A percentile compares a stretch with the other conserved stretches of the same genome.
These are phyloP conservation scores for Blastomyces parvus DNA, from an alignment of 2,329 filamentous ascomycete genomes.

Conservation along the genomic window DNA sequence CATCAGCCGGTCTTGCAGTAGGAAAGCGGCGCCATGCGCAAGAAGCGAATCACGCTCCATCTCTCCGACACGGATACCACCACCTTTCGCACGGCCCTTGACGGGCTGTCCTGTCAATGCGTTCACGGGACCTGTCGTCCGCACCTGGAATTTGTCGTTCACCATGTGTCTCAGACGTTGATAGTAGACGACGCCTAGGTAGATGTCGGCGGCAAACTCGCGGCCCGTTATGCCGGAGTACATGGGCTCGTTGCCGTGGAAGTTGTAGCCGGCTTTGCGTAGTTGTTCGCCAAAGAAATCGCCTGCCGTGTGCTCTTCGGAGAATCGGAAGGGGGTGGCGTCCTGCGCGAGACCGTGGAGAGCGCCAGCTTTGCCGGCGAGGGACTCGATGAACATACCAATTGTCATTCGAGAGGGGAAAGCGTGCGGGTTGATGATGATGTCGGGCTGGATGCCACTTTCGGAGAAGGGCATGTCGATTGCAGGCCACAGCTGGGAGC, in stretches of 20 bases:
- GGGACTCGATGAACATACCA: conserved; percentile 96
- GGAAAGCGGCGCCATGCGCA: conserved; percentile 87
- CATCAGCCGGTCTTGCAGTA: conserved; percentile 88
- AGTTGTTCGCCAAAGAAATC: conserved; percentile 97
- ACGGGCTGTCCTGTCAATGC: conserved; percentile 89
- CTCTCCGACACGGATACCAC: conserved; percentile 97
- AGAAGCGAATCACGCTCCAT: conserved; percentile 97
- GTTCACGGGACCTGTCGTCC: conserved; percentile 88
- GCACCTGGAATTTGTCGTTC: conserved; percentile 98
- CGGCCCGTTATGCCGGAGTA: conserved; percentile 95
- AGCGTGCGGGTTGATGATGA: conserved; percentile 98
- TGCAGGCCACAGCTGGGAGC: conserved; percentile 88
- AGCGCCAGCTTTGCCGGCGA: conserved; percentile 89
- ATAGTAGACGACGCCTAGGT: conserved; percentile 95
- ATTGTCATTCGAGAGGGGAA: conserved; percentile 99
- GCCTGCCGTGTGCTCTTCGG: conserved; percentile 80
- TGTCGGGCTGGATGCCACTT: conserved; percentile 88
- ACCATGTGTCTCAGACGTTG: conserved; percentile 98
- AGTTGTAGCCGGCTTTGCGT: conserved; percentile 92
- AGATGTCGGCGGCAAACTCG: conserved; percentile 90
- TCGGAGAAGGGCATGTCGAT: conserved; percentile 96
- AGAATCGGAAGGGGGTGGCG: conserved; percentile 88
- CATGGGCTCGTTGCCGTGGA: conserved; percentile 96
- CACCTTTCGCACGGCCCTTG: conserved; percentile 90
- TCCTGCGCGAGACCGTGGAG: conserved; percentile 95